Percentiles rank a stretch among this genome's conserved stretches.
These are phyloP conservation scores for Podaxis mareebaensis DNA, from an alignment of 768 basidiomycete species.

Conservation along the genomic window DNA sequence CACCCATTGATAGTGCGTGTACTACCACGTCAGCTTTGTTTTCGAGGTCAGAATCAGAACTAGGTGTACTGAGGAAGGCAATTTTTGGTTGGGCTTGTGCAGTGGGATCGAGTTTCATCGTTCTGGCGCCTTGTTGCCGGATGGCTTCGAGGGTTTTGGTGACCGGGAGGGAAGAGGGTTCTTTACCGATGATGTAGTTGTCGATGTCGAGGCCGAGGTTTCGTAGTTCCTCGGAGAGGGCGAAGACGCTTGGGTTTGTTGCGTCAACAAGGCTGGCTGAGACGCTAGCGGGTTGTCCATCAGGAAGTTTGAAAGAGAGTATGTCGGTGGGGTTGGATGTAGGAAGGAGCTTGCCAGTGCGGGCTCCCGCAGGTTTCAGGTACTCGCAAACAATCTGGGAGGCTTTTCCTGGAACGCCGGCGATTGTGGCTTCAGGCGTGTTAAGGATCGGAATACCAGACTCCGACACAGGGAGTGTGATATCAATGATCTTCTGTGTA, in stretches of 20 bases:
- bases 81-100: slow-evolving; percentile 74
- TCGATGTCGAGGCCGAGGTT: slow-evolving; percentile 32
- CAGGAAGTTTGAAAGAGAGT: slow-evolving; percentile 32
- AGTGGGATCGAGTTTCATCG: slow-evolving; percentile 64
- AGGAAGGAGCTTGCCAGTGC: slow-evolving; percentile 72
- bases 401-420: slow-evolving; percentile 67
- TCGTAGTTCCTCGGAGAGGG: slow-evolving; percentile 44
- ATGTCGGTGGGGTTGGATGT: slow-evolving; percentile 50
- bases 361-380: slow-evolving; percentile 62
- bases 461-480: slow-evolving; percentile 60
- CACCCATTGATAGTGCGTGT: slow-evolving; percentile 70
- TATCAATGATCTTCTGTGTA: slow-evolving; percentile 67
- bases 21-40: slow-evolving; percentile 49
- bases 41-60: slow-evolving; percentile 20
- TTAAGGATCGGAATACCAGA: slow-evolving; percentile 42
- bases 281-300: slow-evolving; percentile 20
- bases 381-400: slow-evolving; percentile 70
- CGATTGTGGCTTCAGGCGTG: slow-evolving; percentile 52
- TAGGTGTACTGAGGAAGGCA: slow-evolving; percentile 48
- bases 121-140: slow-evolving; percentile 52
- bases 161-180: slow-evolving; percentile 25
- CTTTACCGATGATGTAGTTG: slow-evolving; percentile 34
- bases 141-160: slow-evolving; percentile 48
- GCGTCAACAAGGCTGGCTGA: slow-evolving; percentile 65
- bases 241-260: slow-evolving; percentile 74